Evolutionary conservation across 345 rosid species (phyloP).

Genomic region (Gynandropsis gynandra): DNA sequence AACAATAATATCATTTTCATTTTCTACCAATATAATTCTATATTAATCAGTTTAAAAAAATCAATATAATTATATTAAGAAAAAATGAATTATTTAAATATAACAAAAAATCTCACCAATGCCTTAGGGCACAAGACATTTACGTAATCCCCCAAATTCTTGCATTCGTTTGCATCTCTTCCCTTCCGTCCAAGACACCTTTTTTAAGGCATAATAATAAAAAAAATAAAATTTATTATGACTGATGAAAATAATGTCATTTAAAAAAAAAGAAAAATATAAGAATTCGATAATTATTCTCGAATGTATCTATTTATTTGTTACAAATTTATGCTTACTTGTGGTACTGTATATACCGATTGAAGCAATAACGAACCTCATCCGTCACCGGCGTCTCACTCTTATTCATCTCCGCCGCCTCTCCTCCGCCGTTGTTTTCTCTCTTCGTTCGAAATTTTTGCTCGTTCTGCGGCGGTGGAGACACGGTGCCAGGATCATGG

Average conservation of each 20-base stretch:
- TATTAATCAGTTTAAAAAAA: not conserved
- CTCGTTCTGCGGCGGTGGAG: slow-evolving; percentile 28
- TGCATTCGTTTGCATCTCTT: slow-evolving; percentile 19
- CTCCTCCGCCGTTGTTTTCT: slow-evolving; percentile 9
- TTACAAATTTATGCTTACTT: slow-evolving; percentile 16
- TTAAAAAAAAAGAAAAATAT: not conserved
- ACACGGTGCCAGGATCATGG: slow-evolving; percentile 31
- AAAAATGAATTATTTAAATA: not conserved
- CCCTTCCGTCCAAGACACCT: slow-evolving; percentile 21
- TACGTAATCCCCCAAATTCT: slow-evolving; percentile 23
- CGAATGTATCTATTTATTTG: no score
- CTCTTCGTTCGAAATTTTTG: slow-evolving; percentile 15
- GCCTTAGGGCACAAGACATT: slow-evolving; percentile 17
- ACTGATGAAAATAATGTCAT: no score
- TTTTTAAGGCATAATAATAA: no score
- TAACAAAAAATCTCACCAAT: slow-evolving; percentile 15
- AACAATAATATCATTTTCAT: not conserved
- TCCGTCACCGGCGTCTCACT: slow-evolving; percentile 16
- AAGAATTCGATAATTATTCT: no score
- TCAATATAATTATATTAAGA: no score
- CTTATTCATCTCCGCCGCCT: not conserved
- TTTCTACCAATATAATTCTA: not conserved
- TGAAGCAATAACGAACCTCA: slow-evolving; percentile 17
- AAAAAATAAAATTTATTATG: no score
- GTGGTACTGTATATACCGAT: slow-evolving; percentile 16